Evolutionary conservation across 257 asterid species (phyloP), one percentile per base, ranked within the genome.

Genomic region (Perilla frutescens): DNA sequence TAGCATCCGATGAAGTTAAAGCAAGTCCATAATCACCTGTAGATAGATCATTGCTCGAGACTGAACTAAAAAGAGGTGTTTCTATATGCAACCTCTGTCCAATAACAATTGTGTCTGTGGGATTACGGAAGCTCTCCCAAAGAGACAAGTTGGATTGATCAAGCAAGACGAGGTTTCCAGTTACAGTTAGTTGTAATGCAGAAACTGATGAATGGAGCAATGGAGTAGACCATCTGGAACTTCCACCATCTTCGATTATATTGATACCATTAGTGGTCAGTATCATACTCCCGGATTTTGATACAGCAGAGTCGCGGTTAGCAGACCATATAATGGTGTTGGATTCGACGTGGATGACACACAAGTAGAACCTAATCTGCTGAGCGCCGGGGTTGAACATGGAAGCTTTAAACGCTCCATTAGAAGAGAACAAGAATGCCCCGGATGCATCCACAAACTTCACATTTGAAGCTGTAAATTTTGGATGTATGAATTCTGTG

Each of bases 101-200:
- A 6, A 69, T 60, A 81, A 90, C 92, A 47, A 92, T 54, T 0
- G 96, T 84, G 74, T 90, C 94, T 0, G 92, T 87, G 0, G 98
- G 98, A 66, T 70, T 7, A 20, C 26, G 54, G 55, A 81, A 90
- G 81, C 98, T 92, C 47, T 92, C 90, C 98, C 96, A 90, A 2
- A 87, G 59, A 50, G 83, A 79, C 13, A 1, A 34, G 50, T 92
- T 90, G 3, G 76, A 74, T 12, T 43, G 75, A 74, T 80, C 90
- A 5, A 92, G 86, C 83, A 90, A 20, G 13, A 88, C n/a, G n/a
- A 92, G 87, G 70, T 90, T 90, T 31, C 96, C 96, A 0, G 76
- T 36, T 6, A 88, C 92, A 4, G 79, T 79, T 2, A 92, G 79
- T 47, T 62, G 84, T 14, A 92, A 31, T 0, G 89, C 72, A 50